phyloP scores from a whole-genome alignment of 2,329 filamentous ascomycete genomes.

The Talaromyces sp. region DNA sequence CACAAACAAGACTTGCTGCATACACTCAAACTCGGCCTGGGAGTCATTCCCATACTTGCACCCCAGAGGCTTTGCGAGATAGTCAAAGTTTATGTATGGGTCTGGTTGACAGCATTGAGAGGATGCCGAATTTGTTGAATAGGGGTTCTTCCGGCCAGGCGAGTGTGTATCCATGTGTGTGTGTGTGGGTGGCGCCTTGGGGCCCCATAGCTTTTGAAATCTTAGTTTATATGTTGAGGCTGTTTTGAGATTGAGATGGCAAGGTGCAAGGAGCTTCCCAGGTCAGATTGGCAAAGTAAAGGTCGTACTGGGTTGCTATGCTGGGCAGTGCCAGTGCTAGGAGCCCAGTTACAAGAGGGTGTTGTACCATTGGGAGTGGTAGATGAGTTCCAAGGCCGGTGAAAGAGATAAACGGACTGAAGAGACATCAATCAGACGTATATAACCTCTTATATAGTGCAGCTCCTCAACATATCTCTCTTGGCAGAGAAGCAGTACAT shows the following conservation, averaged over 20 bases:
- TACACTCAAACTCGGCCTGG: conserved; percentile 30
- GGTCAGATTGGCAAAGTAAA: neutral
- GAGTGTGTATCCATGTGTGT: conserved; percentile 23
- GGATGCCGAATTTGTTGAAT: conserved; percentile 23
- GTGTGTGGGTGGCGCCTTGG: neutral
- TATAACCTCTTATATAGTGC: neutral
- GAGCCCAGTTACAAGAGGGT: neutral
- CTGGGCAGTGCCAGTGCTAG: neutral
- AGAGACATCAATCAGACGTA: neutral
- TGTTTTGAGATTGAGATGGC: too few species aligned
- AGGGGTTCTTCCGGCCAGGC: conserved; percentile 30
- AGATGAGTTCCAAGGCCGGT: neutral
- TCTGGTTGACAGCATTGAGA: conserved; percentile 18
- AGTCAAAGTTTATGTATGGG: conserved; percentile 30
- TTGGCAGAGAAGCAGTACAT: too few species aligned
- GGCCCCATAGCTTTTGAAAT: neutral
- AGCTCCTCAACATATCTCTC: too few species aligned
- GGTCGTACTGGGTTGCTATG: neutral
- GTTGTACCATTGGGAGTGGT: neutral
- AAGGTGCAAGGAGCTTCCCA: neutral
- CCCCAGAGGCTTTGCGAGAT: conserved; percentile 31
- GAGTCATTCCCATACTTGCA: conserved; percentile 28
- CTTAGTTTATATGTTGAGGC: too few species aligned
- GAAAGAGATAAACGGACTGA: neutral
- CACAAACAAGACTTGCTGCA: conserved; percentile 29